Percentiles rank a stretch among this genome's conserved stretches.
phyloP scores from a whole-genome alignment of 2,329 filamentous ascomycete genomes.

The Cordyceps pruinosa region DNA sequence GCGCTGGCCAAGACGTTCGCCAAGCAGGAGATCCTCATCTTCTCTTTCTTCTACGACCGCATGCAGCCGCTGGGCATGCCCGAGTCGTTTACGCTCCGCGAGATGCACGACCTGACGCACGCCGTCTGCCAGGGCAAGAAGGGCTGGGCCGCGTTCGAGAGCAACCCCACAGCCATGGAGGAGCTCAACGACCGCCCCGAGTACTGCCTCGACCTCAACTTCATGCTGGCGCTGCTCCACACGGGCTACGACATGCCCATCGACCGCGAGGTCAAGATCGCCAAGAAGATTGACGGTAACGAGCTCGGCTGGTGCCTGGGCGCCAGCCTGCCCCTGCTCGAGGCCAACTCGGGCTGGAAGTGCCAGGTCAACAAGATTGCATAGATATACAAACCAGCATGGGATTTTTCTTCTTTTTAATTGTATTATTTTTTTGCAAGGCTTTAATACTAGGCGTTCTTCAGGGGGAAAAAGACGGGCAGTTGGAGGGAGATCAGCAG shows the following conservation, averaged over 20 bases:
- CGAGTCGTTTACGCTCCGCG: slow-evolving; percentile 87
- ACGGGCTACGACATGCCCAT: slow-evolving; percentile 98
- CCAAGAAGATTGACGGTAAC: slow-evolving; percentile 97
- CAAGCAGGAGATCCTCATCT: slow-evolving; percentile 87
- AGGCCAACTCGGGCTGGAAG: slow-evolving; percentile 77
- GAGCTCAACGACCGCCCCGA: slow-evolving; percentile 80
- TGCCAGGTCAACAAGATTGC: slow-evolving; percentile 73
- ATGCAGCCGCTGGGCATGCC: slow-evolving; percentile 93
- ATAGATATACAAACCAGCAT: slow-evolving; percentile 25
- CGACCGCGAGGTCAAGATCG: slow-evolving; percentile 91
- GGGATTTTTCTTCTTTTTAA: slow-evolving; percentile 11
- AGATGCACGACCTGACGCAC: slow-evolving; percentile 78
- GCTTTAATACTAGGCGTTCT: background rate
- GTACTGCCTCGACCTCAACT: slow-evolving; percentile 91
- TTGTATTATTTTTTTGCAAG: background rate
- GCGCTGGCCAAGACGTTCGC: slow-evolving; percentile 87
- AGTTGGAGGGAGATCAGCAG: background rate
- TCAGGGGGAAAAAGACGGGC: background rate
- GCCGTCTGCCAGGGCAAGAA: slow-evolving; percentile 75
- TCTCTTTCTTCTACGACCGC: slow-evolving; percentile 97
- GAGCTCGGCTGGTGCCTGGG: slow-evolving; percentile 97
- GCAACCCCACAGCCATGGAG: slow-evolving; percentile 67
- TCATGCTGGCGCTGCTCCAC: slow-evolving; percentile 88
- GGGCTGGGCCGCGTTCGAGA: slow-evolving; percentile 74
- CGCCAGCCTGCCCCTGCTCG: slow-evolving; percentile 81